Evolutionary conservation across 164 flowering plant genomes (phyloP).

Genomic region (Kalanchoe fedtschenkoi): DNA sequence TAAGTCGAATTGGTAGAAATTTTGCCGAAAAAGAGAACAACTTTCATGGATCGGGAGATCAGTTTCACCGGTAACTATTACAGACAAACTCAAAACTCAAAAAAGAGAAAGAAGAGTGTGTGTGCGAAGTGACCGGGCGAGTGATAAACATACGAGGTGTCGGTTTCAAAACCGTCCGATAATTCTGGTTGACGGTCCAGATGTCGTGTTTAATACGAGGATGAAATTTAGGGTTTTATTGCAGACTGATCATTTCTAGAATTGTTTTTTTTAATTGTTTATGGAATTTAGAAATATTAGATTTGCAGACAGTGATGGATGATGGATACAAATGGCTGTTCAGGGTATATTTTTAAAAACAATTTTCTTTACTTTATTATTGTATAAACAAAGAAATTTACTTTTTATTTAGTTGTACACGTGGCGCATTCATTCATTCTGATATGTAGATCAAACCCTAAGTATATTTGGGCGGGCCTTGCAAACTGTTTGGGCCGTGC

Average conservation of each 20-base stretch:
- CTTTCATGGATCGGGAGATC: conserved; percentile 4
- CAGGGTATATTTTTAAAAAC: no score
- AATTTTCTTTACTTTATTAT: no score
- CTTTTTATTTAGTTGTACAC: no score
- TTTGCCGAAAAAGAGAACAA: not conserved
- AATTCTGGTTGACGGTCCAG: not conserved
- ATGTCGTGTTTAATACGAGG: not conserved
- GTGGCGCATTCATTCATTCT: no score
- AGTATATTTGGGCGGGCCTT: no score
- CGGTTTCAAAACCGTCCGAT: not conserved
- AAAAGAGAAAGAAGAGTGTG: not conserved
- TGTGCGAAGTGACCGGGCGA: not conserved
- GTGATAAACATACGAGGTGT: not conserved
- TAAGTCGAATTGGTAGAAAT: not conserved
- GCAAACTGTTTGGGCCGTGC: no score
- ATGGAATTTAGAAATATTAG: not conserved
- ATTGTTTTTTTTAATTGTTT: not conserved
- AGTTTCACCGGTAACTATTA: not conserved
- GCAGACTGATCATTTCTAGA: not conserved
- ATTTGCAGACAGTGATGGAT: not conserved
- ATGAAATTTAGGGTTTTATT: conserved; percentile 4
- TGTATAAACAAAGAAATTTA: no score
- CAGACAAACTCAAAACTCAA: not conserved
- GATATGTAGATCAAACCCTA: no score
- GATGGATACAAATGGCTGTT: not conserved